phyloP scores from a whole-genome alignment of 2,329 filamentous ascomycete genomes.

The Monosporascus sp. region DNA sequence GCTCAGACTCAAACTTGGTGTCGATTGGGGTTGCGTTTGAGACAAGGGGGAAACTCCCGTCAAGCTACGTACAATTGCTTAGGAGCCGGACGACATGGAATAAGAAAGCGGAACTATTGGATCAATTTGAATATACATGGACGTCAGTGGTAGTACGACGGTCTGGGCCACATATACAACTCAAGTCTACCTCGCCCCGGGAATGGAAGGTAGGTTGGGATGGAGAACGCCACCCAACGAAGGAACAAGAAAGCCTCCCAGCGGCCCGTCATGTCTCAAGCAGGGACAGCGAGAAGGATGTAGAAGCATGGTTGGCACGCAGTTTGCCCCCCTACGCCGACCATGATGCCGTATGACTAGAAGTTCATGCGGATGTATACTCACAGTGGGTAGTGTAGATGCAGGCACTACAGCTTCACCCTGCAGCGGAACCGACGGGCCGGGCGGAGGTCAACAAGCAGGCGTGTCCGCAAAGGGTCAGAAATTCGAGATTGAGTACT shows the following conservation, averaged over 20 bases:
- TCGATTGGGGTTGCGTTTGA: not conserved
- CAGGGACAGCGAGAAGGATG: not conserved
- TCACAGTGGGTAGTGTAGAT: not conserved
- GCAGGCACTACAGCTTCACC: not conserved
- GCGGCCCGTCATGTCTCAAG: not conserved
- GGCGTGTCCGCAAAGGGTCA: not conserved
- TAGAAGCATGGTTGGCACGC: not conserved
- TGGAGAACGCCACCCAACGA: not conserved
- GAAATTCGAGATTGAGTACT: not conserved
- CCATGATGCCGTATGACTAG: not conserved
- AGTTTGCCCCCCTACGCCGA: not conserved
- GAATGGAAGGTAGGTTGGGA: not conserved
- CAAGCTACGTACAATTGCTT: not conserved
- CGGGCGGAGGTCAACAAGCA: not conserved
- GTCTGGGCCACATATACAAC: not conserved
- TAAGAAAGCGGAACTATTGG: not conserved
- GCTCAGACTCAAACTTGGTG: not conserved
- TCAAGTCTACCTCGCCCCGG: not conserved
- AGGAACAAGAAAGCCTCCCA: not conserved
- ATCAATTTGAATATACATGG: not conserved
- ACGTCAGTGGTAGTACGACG: not conserved
- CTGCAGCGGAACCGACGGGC: not conserved
- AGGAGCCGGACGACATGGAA: no score
- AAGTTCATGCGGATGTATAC: not conserved
- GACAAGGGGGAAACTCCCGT: not conserved